Evolutionary conservation across 2,329 filamentous ascomycete species (phyloP), one percentile per base, ranked within the genome.

Genomic region (Chaetomiaceae sp.): DNA sequence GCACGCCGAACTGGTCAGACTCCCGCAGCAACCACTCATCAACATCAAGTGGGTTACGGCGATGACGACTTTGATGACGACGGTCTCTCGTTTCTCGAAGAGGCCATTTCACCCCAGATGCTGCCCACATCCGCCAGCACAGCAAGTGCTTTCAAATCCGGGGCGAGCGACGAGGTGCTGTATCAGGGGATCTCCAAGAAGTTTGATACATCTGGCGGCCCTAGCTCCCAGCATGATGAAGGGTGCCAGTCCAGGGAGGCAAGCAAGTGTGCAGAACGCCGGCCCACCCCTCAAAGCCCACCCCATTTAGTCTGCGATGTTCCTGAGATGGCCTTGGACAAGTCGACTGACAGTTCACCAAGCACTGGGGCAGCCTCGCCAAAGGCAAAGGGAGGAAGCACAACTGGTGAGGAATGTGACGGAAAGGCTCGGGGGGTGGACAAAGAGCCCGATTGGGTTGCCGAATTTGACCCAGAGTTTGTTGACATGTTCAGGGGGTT

Each of bases 401-500:
- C 7, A 9, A 9, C 25, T 1, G 6, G n/a, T 14, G 19, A 8
- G 7, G 1, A 4, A 30, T 0, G 16, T 6, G 4, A 12, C 2
- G 21, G 5, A 0, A 2, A 39, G 5, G 1, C 9, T 3, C 8
- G 16, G 19, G 37, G 43, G 20, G 30, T 33, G 10, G 16, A 19
- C 14, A 9, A 40, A 9, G 61, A 63, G 42, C 61, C 63, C 4
- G 45, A 41, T 12, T 65, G 61, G 62, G 56, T 63, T 3, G 38
- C 47, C 4, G 46, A 54, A 2, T 58, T 62, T 31, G 57, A 64
- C 19, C 51, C 51, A 4, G 60, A 58, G 7, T 38, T 65, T 42
- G 55, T 64, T 30, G 58, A 65, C 33, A 58, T 63, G 35, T 51
- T 66, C 13, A 57, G 63, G 44, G 58, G 57, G 2, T 54, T 42